These are phyloP conservation scores for Volvox carteri DNA, from an alignment of 163 green algal genomes.

Conservation along the genomic window DNA sequence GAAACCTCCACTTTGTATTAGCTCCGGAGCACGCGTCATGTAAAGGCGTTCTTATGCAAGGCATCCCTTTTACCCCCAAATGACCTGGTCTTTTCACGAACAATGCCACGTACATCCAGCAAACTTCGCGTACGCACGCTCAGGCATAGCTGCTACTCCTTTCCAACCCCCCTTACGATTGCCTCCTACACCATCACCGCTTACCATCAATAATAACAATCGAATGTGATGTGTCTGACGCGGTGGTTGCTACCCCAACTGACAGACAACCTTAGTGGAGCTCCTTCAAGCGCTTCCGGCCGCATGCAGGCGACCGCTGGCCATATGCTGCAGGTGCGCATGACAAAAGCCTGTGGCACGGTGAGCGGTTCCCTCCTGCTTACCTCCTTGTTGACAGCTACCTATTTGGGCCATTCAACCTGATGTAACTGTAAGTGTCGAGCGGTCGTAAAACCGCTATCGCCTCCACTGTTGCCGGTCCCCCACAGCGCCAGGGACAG, in stretches of 20 bases:
- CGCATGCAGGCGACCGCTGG: not conserved
- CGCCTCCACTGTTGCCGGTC: not conserved
- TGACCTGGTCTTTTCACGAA: too few relatives aligned
- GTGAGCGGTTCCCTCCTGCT: not conserved
- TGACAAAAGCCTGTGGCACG: not conserved
- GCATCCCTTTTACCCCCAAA: too few relatives aligned
- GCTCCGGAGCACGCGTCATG: too few relatives aligned
- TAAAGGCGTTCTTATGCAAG: too few relatives aligned
- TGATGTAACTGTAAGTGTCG: too few relatives aligned
- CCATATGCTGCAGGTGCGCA: conserved; percentile 39
- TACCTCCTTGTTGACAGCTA: not conserved
- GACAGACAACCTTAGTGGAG: conserved; percentile 46
- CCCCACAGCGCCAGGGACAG: conserved; percentile 61
- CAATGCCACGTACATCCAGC: too few relatives aligned
- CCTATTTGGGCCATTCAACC: not conserved
- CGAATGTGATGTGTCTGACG: too few relatives aligned
- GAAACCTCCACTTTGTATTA: too few relatives aligned
- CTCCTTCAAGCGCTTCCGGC: conserved; percentile 29
- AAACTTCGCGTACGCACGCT: too few relatives aligned
- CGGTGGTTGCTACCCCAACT: not conserved
- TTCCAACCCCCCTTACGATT: not conserved
- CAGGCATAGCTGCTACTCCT: too few relatives aligned
- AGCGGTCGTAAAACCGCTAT: too few relatives aligned
- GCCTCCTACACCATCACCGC: not conserved
- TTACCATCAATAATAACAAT: not conserved